Evolutionary conservation across 352 stramenopile species (phyloP), one percentile per base, ranked within the genome.

Genomic region (Phytopythium sindhum): DNA sequence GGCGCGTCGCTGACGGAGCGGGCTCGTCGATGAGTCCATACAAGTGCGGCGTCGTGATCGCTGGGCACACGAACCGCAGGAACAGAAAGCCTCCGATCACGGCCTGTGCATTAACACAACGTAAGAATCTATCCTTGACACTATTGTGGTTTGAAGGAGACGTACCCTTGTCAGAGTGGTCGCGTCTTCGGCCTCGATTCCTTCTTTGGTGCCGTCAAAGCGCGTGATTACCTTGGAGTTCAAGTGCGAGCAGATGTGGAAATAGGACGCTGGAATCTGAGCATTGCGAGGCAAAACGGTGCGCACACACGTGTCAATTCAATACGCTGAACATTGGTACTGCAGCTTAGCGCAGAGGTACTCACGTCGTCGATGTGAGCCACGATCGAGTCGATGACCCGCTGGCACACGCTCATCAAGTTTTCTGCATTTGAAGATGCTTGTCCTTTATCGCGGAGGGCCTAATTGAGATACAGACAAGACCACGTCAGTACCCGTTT

Each of bases 11-110:
- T 0, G 84, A 71, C 17, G 67, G 70, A 7, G 88, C 84, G 24
- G 90, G 72, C 60, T 91, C 82, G 35, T 93, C 86, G 10, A 78
- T 79, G 11, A 96, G 80, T 17, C 85, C 87, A 53, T 96, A 93
- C 51, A 93, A 55, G 60, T 95, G 88, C 6, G 88, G 88, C 1
- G 86, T 95, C 31, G 88, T 93, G 67, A 96, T 93, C 12, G 88
- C 88, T 19, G 88, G 88, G 47, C 88, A 96, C 39, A 96, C 86
- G 54, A 96, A 93, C 8, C 88, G 86, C 55, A 96, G 82, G 45
- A 96, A 96, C 2, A 96, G 65, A 42, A 96, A 96, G 6, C 88
- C 88, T 55, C 88, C 88, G 19, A 96, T 92, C 35, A 96, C 87
- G 48, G 86, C 86, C 80, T 95, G 44, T 8, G 45, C 4, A 33